A percentile compares a stretch with the other conserved stretches of the same genome.
These are phyloP conservation scores for Kwoniella botswanensis DNA, from an alignment of 768 basidiomycete species.

Conservation along the genomic window DNA sequence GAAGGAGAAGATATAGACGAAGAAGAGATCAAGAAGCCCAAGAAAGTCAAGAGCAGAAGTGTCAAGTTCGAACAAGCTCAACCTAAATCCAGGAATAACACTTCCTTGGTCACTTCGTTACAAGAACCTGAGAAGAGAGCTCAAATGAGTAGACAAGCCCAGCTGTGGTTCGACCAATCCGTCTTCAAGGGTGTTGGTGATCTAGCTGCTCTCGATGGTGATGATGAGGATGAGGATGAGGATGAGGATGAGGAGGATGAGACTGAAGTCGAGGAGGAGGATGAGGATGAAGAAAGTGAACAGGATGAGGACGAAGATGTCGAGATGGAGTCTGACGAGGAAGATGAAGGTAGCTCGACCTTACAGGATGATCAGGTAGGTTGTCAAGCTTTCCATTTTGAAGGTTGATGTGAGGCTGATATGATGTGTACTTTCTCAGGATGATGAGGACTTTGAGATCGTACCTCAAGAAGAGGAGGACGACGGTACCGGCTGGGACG, in stretches of 20 bases:
- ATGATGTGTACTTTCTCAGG: not conserved
- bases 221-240: conserved; percentile 60
- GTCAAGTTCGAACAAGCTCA: conserved; percentile 28
- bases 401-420: too few species aligned
- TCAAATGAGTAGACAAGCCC: conserved; percentile 63
- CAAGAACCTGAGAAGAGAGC: conserved; percentile 57
- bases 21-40: conserved; percentile 49
- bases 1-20: conserved; percentile 55
- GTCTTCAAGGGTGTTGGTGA: conserved; percentile 74
- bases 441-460: conserved; percentile 69
- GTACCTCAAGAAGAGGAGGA: conserved; percentile 69
- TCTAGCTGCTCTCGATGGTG: conserved; percentile 58
- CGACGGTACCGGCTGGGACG: conserved; percentile 76
- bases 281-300: conserved; percentile 49
- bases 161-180: conserved; percentile 95
- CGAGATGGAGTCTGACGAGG: conserved; percentile 45
- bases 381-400: not conserved
- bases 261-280: conserved; percentile 42
- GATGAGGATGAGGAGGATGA: conserved; percentile 58
- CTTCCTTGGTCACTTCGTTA: conserved; percentile 62
- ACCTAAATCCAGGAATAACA: conserved; percentile 22
- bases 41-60: conserved; percentile 21
- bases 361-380: conserved; percentile 40
- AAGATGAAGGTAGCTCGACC: conserved; percentile 24
- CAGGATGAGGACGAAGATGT: conserved; percentile 51